Evolutionary conservation across 164 flowering plant genomes (phyloP).

Genomic region (Saururus chinensis): DNA sequence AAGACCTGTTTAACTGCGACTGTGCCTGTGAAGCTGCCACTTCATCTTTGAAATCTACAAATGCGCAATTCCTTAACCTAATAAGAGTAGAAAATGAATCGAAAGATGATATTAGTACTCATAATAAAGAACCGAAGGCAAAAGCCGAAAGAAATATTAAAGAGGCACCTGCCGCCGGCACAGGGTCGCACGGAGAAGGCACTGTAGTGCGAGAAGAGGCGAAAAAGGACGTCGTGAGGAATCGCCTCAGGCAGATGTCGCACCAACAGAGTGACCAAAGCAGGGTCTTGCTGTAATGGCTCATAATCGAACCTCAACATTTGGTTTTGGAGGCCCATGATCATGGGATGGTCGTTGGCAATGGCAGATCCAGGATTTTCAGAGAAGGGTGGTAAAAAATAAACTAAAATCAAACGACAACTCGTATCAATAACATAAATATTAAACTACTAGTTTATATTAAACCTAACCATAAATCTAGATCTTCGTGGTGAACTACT

Average conservation of each 20-base stretch:
- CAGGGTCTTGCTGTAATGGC: neutral
- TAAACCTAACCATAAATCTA: too few species aligned
- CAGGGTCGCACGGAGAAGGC: conserved; percentile 71
- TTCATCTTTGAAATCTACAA: conserved; percentile 73
- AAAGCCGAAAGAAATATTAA: neutral
- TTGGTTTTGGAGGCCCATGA: neutral
- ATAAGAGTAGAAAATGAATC: neutral
- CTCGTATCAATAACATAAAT: too few species aligned
- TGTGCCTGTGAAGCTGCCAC: conserved; percentile 69
- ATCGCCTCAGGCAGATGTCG: conserved; percentile 87
- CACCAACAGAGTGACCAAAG: conserved; percentile 39
- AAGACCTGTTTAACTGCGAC: conserved; percentile 68
- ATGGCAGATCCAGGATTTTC: too few species aligned
- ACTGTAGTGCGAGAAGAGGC: conserved; percentile 81
- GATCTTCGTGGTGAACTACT: too few species aligned
- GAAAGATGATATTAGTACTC: neutral
- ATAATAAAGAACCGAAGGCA: neutral
- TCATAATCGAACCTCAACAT: conserved; percentile 1
- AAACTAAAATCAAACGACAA: neutral
- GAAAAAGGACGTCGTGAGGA: conserved; percentile 56
- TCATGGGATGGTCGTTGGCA: neutral
- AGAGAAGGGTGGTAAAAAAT: too few species aligned
- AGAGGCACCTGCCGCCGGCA: conserved; percentile 37
- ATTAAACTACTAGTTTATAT: too few species aligned
- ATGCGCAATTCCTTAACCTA: conserved; percentile 85